These are phyloP conservation scores for Aspergillus nomiae DNA, from an alignment of 2,329 filamentous ascomycete species.

Conservation along the genomic window DNA sequence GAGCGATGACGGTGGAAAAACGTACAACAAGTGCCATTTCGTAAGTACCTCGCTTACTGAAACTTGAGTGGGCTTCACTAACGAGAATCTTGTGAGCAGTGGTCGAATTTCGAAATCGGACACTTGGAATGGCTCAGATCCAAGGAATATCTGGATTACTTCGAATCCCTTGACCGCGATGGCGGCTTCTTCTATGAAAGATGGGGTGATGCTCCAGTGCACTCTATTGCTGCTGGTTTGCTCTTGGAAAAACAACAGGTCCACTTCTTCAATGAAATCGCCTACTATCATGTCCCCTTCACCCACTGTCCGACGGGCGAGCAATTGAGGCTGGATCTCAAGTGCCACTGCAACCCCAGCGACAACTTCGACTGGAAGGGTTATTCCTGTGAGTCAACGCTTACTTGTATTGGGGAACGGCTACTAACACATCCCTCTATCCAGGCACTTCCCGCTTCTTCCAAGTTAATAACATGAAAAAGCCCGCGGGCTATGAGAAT, in stretches of 20 bases:
- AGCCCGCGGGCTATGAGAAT: slow-evolving; percentile 82
- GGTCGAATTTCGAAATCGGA: slow-evolving; percentile 99
- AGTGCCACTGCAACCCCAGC: slow-evolving; percentile 91
- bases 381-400: slow-evolving; percentile 77
- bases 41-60: slow-evolving; percentile 54
- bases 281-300: slow-evolving; percentile 96
- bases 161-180: slow-evolving; percentile 81
- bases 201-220: slow-evolving; percentile 96
- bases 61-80: slow-evolving; percentile 9
- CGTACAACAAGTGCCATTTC: slow-evolving; percentile 97
- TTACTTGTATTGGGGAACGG: neutral
- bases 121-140: slow-evolving; percentile 92
- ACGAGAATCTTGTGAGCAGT: slow-evolving; percentile 55
- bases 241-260: slow-evolving; percentile 90
- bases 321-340: slow-evolving; percentile 77
- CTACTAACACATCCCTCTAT: neutral
- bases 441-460: slow-evolving; percentile 83
- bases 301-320: slow-evolving; percentile 95
- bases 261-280: slow-evolving; percentile 99
- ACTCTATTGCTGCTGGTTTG: slow-evolving; percentile 90
- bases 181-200: slow-evolving; percentile 99
- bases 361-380: slow-evolving; percentile 99
- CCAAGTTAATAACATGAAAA: slow-evolving; percentile 76
- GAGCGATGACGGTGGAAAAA: slow-evolving; percentile 86
- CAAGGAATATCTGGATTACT: slow-evolving; percentile 86